A percentile compares a stretch with the other conserved stretches of the same genome.
phyloP scores from a whole-genome alignment of 495 filamentous ascomycete genomes.

The Neurospora sp. region DNA sequence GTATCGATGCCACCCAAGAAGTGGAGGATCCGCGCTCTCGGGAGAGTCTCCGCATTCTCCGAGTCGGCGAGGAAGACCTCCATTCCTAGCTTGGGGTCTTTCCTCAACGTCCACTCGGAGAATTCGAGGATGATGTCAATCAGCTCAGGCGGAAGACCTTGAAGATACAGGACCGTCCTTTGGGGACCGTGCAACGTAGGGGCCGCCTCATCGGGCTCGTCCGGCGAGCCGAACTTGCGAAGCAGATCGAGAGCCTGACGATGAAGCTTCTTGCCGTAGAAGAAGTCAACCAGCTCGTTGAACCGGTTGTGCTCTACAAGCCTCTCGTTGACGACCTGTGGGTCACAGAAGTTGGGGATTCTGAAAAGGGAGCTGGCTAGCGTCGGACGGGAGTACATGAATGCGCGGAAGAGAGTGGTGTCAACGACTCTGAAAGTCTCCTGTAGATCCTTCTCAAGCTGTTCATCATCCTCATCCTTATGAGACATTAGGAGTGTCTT shows the following conservation, averaged over 20 bases:
- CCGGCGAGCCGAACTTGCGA: slow-evolving; percentile 66
- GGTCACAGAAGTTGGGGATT: slow-evolving; percentile 94
- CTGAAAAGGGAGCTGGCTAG: slow-evolving; percentile 87
- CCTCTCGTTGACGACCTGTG: slow-evolving; percentile 86
- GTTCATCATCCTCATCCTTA: slow-evolving; percentile 42
- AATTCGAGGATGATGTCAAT: slow-evolving; percentile 91
- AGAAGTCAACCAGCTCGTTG: slow-evolving; percentile 91
- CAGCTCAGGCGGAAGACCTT: slow-evolving; percentile 74
- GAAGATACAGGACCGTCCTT: slow-evolving; percentile 80
- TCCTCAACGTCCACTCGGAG: slow-evolving; percentile 71
- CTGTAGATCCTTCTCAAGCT: slow-evolving; percentile 59
- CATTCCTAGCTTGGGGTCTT: slow-evolving; percentile 73
- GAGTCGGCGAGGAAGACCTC: slow-evolving; percentile 90
- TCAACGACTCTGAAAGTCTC: slow-evolving; percentile 76
- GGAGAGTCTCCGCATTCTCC: slow-evolving; percentile 86
- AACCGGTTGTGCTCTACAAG: slow-evolving; percentile 83
- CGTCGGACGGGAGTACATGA: slow-evolving; percentile 80
- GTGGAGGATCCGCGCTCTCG: slow-evolving; percentile 59
- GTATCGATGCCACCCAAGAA: slow-evolving; percentile 63
- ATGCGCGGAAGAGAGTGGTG: slow-evolving; percentile 84
- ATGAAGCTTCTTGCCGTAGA: slow-evolving; percentile 91
- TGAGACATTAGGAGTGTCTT: slow-evolving; percentile 36
- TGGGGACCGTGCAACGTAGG: slow-evolving; percentile 71
- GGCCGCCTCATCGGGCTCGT: slow-evolving; percentile 51
- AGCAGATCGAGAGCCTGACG: slow-evolving; percentile 77